phyloP scores from a whole-genome alignment of 75 land plant genomes.

The Ceratopteris richardii region DNA sequence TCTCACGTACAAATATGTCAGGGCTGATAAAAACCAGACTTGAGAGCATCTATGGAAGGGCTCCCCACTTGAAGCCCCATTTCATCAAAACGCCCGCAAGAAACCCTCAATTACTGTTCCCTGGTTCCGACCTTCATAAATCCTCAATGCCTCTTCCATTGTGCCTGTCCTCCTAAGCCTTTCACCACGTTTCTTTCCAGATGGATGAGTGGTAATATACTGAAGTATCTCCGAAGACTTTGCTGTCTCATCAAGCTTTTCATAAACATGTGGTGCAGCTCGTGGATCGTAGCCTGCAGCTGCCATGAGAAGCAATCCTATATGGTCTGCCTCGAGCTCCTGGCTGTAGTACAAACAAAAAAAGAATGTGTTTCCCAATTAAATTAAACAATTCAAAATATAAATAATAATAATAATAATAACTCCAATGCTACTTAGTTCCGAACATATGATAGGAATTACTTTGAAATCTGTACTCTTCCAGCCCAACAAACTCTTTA shows the following conservation, averaged over 20 bases:
- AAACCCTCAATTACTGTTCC: constrained; percentile 74
- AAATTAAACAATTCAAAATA: neutral
- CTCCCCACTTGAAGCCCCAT: too few species aligned
- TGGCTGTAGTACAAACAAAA: constrained; percentile 45
- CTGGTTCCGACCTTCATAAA: constrained; percentile 47
- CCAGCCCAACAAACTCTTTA: too few species aligned
- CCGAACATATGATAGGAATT: too few species aligned
- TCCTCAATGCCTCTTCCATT: constrained; percentile 79
- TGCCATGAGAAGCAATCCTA: constrained; percentile 81
- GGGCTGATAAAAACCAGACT: too few species aligned
- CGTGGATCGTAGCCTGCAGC: constrained; percentile 95
- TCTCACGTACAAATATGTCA: too few species aligned
- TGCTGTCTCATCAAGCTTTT: constrained; percentile 69
- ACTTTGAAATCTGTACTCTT: too few species aligned
- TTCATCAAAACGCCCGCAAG: constrained; percentile 13
- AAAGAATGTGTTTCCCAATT: neutral
- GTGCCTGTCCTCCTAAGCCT: constrained; percentile 59
- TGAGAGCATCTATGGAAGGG: too few species aligned
- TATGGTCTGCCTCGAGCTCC: constrained; percentile 99
- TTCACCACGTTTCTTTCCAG: constrained; percentile 82
- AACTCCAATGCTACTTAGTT: too few species aligned
- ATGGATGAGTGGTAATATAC: constrained; percentile 93
- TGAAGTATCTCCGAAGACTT: constrained; percentile 53
- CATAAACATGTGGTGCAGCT: constrained; percentile 80
- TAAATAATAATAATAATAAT: too few species aligned